Evolutionary conservation across 768 basidiomycete species (phyloP).

Genomic region (Tulasnella sp.): DNA sequence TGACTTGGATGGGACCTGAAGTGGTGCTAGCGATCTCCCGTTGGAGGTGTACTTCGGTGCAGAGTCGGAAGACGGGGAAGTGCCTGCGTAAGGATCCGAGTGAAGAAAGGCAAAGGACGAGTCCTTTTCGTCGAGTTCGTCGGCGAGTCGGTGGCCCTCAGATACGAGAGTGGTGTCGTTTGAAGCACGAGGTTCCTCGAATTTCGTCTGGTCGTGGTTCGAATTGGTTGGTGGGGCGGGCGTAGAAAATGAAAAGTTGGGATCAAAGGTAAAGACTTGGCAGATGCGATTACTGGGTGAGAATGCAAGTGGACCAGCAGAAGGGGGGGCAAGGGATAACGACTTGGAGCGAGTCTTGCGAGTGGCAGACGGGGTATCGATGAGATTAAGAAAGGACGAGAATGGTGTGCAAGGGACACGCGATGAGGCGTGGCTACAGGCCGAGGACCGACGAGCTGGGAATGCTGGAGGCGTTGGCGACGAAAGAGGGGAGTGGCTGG

Average conservation of each 20-base stretch:
- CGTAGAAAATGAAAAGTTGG: background rate
- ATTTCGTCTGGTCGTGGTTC: background rate
- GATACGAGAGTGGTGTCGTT: constrained; percentile 3
- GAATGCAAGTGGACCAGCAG: background rate
- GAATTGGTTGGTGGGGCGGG: background rate
- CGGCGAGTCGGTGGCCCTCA: background rate
- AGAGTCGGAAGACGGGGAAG: background rate
- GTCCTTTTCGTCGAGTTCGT: background rate
- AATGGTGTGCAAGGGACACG: background rate
- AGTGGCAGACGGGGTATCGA: background rate
- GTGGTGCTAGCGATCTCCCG: background rate
- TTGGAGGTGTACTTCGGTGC: background rate
- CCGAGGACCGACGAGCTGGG: background rate
- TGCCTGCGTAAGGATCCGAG: background rate
- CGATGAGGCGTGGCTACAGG: background rate
- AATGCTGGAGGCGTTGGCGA: background rate
- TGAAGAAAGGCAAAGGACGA: constrained; percentile 7
- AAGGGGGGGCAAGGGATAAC: background rate
- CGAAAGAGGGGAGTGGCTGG: background rate
- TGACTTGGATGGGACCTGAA: background rate
- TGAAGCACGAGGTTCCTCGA: background rate
- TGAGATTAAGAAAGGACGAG: background rate
- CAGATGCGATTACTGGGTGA: background rate
- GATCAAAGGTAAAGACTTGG: background rate
- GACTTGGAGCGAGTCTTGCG: background rate